These are phyloP conservation scores for Phytopythium ostracodes DNA, from an alignment of 352 stramenopile species.

Conservation along the genomic window DNA sequence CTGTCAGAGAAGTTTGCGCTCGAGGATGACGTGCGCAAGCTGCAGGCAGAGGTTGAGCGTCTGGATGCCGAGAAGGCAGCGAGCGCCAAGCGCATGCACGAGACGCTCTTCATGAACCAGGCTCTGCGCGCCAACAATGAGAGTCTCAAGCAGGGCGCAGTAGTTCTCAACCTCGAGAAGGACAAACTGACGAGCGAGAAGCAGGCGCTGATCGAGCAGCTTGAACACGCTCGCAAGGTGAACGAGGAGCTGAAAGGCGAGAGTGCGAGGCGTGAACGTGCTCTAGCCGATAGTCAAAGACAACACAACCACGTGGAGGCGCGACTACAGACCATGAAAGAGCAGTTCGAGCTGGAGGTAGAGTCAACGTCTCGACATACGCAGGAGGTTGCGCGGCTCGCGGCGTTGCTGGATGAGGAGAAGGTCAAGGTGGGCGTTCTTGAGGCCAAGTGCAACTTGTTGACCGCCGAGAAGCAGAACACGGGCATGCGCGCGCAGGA, in stretches of 20 bases:
- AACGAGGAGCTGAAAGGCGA: slow-evolving; percentile 26
- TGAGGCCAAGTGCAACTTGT: slow-evolving; percentile 62
- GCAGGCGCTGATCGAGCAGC: slow-evolving; percentile 25
- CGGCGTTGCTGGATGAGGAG: slow-evolving; percentile 46
- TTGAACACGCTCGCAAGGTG: slow-evolving; percentile 26
- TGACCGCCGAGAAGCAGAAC: slow-evolving; percentile 70
- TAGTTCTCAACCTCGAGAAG: slow-evolving; percentile 59
- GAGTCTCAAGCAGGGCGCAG: slow-evolving; percentile 51
- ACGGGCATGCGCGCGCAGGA: slow-evolving; percentile 74
- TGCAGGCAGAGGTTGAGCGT: slow-evolving; percentile 44
- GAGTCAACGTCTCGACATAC: slow-evolving; percentile 31
- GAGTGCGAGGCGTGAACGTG: slow-evolving; percentile 38
- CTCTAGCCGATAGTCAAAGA: slow-evolving; percentile 43
- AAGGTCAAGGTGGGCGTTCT: slow-evolving; percentile 55
- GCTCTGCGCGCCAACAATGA: slow-evolving; percentile 57
- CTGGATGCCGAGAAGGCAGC: slow-evolving; percentile 53
- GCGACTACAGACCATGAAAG: slow-evolving; percentile 55
- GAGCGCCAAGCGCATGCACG: slow-evolving; percentile 64
- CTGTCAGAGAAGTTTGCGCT: slow-evolving; percentile 51
- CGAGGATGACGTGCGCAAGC: slow-evolving; percentile 61
- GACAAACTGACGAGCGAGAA: slow-evolving; percentile 44
- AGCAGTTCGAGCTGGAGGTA: slow-evolving; percentile 57
- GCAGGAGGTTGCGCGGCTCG: slow-evolving; percentile 36
- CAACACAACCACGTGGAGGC: slow-evolving; percentile 47
- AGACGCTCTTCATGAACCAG: slow-evolving; percentile 77